Conservation (phyloP, 495 filamentous ascomycete genomes). For the Penicillium arizonense region DNA sequence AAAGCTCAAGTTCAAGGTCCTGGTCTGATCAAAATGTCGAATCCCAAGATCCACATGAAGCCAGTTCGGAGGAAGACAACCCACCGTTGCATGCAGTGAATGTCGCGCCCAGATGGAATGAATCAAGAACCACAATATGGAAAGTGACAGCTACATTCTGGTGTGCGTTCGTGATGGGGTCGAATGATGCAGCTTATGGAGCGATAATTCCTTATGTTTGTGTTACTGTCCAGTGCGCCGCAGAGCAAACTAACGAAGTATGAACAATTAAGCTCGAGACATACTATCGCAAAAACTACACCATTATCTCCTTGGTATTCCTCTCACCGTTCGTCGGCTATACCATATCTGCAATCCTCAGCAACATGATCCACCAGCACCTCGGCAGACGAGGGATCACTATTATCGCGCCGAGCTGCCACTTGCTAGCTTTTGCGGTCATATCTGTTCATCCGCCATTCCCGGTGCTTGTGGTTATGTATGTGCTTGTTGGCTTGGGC, state of each 20-base stretch:
- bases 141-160: constrained; percentile 17
- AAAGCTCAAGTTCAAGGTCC: background rate
- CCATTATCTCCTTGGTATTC: constrained; percentile 56
- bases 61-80: constrained; percentile 2
- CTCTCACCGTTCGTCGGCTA: constrained; percentile 59
- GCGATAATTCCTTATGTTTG: constrained; percentile 49
- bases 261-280: constrained; percentile 43
- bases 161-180: constrained; percentile 59
- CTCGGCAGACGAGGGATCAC: constrained; percentile 74
- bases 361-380: constrained; percentile 51
- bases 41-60: background rate
- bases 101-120: constrained; percentile 21
- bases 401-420: constrained; percentile 57
- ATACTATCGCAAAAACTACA: constrained; percentile 55
- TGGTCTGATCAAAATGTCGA: background rate
- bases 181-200: constrained; percentile 74
- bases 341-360: constrained; percentile 48
- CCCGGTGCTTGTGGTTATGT: constrained; percentile 52
- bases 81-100: constrained; percentile 18
- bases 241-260: background rate
- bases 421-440: constrained; percentile 57
- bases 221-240: background rate
- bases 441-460: constrained; percentile 56
- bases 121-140: constrained; percentile 23
- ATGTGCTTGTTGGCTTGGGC: constrained; percentile 54